Evolutionary conservation across 345 rosid species (phyloP).

Genomic region (Arabidopsis arenosa): DNA sequence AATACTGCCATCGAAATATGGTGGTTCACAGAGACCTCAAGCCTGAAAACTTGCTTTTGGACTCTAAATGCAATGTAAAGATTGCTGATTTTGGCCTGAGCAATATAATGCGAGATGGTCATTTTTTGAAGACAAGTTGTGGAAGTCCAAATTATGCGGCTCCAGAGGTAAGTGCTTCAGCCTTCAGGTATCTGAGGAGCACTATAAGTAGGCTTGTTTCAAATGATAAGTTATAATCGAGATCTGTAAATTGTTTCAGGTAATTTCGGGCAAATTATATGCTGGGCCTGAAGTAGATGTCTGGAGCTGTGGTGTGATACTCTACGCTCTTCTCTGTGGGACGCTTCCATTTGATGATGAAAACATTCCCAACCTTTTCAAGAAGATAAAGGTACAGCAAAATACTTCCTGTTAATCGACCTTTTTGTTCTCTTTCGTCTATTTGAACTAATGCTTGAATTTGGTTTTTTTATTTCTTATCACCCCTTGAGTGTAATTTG

Average conservation of each 20-base stretch:
- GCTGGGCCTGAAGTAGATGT: constrained; percentile 98
- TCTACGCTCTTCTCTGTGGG: constrained; percentile 95
- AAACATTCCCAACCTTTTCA: constrained; percentile 86
- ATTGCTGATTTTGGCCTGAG: constrained; percentile 99
- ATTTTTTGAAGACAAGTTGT: constrained; percentile 89
- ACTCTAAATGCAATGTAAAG: constrained; percentile 87
- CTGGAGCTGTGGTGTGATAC: constrained; percentile 98
- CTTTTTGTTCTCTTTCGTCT: not conserved
- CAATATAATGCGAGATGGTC: constrained; percentile 96
- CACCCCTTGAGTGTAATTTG: not conserved
- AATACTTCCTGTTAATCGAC: not conserved
- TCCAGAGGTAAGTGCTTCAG: constrained; percentile 54
- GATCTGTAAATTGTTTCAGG: constrained; percentile 52
- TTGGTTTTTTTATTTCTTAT: not conserved
- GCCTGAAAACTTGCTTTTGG: constrained; percentile 95
- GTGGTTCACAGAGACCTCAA: constrained; percentile 97
- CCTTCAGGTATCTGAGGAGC: constrained; percentile 8
- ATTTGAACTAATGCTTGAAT: constrained; percentile 21
- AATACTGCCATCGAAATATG: constrained; percentile 90
- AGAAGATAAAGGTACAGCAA: constrained; percentile 78
- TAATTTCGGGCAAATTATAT: constrained; percentile 83
- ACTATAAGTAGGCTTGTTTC: constrained; percentile 4
- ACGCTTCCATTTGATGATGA: constrained; percentile 96
- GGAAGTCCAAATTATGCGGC: constrained; percentile 99
- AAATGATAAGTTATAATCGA: not conserved